Base-by-base conservation (phyloP, 1,284 basidiomycete species). In the Apiotrichum laibachii region DNA sequence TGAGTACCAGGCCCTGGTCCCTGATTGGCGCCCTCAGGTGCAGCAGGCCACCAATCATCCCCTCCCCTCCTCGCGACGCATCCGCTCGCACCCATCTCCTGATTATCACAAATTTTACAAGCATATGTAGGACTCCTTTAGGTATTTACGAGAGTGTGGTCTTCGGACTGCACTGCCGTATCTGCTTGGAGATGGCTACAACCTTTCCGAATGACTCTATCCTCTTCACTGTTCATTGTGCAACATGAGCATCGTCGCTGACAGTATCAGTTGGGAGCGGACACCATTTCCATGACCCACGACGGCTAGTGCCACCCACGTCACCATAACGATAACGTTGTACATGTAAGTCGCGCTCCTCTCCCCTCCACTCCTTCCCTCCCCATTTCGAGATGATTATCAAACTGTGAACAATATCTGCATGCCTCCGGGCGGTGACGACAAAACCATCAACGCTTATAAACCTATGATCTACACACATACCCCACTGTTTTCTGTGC, bases 51-150 rank as follows among this genome's bases (percentile, higher is more conserved):
- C 26, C 26, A 31, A 31, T 31, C 40, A 16, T n/a, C 18, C 15
- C 16, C 40, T n/a, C 15, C 8, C 40, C 15, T 9, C 18, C 35
- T 37, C 19, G 16, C 22, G 16, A 26, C 16, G 37, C 39, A 34
- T 35, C 22, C 19, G 31, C 44, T 26, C 19, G 15, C 50, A 26
- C 50, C 33, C 49, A 16, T 51, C 64, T 66, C 55, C 67, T 71
- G 74, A 76, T 75, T 77, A 72, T 64, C 58, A 61, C 57, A 63
- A 68, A 68, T 48, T 49, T 61, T 63, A 77, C 75, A 77, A 77
- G 75, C 75, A 77, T 77, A 77, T 77, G 70, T 75, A 77, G 74
- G 75, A 77, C 65, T 66, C 67, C 61, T 61, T 60, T 70, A 63
- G 37, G 15, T 37, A 10, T 11, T 16, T 37, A 37, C 37, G 15